Base-by-base conservation (phyloP, 352 stramenopile species). In the Phytophthora quininea region DNA sequence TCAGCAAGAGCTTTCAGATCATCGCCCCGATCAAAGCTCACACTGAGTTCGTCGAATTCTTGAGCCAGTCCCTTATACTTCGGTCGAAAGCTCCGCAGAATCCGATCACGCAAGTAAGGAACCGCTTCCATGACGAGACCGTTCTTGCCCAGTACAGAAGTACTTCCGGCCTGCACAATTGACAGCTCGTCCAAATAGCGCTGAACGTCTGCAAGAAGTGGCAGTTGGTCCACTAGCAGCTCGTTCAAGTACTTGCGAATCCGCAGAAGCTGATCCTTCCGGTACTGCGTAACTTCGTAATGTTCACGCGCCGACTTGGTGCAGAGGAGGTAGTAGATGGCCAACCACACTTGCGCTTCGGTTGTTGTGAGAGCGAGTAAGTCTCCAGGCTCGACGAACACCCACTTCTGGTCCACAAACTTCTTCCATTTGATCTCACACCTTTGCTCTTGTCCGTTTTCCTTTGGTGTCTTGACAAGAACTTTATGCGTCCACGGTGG, bases 171-270 rank as follows among this genome's bases (percentile, higher is more conserved):
- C 19, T 98, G 88, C 40, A 98, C 83, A 64, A 99, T 95, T 1
- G 90, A 85, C 40, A 99, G 76, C 69, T 99, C 97, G 67, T 99
- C 97, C 62, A 99, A 83, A 71, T 98, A 99, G 15, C 94, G 82
- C 58, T 97, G 92, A 3, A 99, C 82, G 47, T 98, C 94, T 7
- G 79, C 65, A 10, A 99, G 86, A n/a, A 99, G 71, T 24, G 97
- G 97, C 7, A 99, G 71, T 64, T 99, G 97, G 62, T 99, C 97
- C 1, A 99, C 55, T 15, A 99, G 68, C 7, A 98, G 53, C 32
- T 98, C 91, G 62, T 98, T 98, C 33, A 99, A 55, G 74, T 98
- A 99, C 76, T 98, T 98, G 48, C 96, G 89, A 24, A 98, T 73
- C 52, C 96, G 86, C 30, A 99, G 76, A 11, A 99, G 73, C 52